Base-by-base conservation (phyloP, 192 early-diverging fungal species). In the Umbelopsis isabellina region DNA sequence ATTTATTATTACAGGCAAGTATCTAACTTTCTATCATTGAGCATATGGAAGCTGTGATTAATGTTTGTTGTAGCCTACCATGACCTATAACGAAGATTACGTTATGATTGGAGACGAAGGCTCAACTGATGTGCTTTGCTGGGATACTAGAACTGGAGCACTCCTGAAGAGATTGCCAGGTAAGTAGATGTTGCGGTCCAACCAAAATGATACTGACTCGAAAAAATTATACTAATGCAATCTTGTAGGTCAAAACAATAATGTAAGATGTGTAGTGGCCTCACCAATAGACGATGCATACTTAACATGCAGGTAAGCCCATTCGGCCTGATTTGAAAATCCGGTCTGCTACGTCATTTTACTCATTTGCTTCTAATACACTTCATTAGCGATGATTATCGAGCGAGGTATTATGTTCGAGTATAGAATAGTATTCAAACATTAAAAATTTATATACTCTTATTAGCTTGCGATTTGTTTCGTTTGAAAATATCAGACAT, bases 21-120 rank as follows among this genome's bases (percentile, higher is more conserved):
- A 47, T 30, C 16, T 46, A 10, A 21, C 3, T 23, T 23, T 37
- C 41, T 22, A 61, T 68, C 18, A 46, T 12, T 49, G 27, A 8
- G 22, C 0, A 45, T 22, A 23, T 16, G 49, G 50, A 1, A 49
- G 18, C 22, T 27, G 46, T 18, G 23, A 22, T 9, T 22, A 48
- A 3, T 67, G 47, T 55, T 27, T 30, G 5, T 22, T 50, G 30
- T 75, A 85, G 74, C 71, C 78, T 30, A 75, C 82, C 9, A 91
- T 94, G 48, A 89, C 87, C 9, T 83, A 87, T 72, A 90, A 91
- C 75, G 91, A 94, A 73, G 75, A 83, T 18, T 85, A 85, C 75
- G 90, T 94, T 1, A 79, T 94, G 61, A 86, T 76, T 65, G 81
- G 87, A 21, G 92, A 93, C 73, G 90, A 91, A 58, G 73, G 74